Evolutionary conservation across 352 stramenopile species (phyloP).

Genomic region (Phytopythium cucurbitacearum): DNA sequence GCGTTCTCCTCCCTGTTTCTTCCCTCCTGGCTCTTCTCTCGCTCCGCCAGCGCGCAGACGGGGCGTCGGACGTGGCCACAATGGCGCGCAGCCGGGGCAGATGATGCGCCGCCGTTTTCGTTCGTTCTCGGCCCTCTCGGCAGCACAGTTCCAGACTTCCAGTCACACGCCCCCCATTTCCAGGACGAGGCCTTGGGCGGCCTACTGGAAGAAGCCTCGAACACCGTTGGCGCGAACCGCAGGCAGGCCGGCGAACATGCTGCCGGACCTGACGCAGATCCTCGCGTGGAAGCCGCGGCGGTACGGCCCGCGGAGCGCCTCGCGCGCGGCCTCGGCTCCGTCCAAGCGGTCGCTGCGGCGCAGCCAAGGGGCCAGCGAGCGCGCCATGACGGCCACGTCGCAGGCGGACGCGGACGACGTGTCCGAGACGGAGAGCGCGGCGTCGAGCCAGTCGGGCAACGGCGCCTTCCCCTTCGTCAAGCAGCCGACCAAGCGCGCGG

Average conservation of each 20-base stretch:
- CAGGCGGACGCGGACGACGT: constrained; percentile 37
- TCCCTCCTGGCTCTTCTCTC: too few relatives aligned
- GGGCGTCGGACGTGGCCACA: too few relatives aligned
- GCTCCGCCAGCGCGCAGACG: too few relatives aligned
- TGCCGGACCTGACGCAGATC: constrained; percentile 27
- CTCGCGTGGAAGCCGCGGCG: constrained; percentile 28
- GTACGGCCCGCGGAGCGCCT: neutral
- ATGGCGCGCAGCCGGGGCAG: too few relatives aligned
- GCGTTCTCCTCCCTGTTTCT: too few relatives aligned
- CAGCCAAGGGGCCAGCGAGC: constrained; percentile 5
- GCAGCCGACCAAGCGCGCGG: constrained; percentile 29
- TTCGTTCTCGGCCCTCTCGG: too few relatives aligned
- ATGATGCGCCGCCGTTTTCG: too few relatives aligned
- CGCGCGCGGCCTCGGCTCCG: neutral
- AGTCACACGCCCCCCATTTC: too few relatives aligned
- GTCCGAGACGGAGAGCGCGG: constrained; percentile 59
- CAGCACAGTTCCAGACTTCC: too few relatives aligned
- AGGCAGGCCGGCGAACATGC: constrained; percentile 9
- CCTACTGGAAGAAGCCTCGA: too few relatives aligned
- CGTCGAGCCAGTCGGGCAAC: constrained; percentile 22
- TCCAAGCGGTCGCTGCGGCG: constrained; percentile 8
- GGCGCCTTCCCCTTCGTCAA: constrained; percentile 12
- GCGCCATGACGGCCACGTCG: constrained; percentile 38
- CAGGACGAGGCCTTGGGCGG: too few relatives aligned
- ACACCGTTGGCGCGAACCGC: too few relatives aligned